Base-by-base conservation (phyloP, 2,329 filamentous ascomycete species). In the Rasamsonia emersonii region DNA sequence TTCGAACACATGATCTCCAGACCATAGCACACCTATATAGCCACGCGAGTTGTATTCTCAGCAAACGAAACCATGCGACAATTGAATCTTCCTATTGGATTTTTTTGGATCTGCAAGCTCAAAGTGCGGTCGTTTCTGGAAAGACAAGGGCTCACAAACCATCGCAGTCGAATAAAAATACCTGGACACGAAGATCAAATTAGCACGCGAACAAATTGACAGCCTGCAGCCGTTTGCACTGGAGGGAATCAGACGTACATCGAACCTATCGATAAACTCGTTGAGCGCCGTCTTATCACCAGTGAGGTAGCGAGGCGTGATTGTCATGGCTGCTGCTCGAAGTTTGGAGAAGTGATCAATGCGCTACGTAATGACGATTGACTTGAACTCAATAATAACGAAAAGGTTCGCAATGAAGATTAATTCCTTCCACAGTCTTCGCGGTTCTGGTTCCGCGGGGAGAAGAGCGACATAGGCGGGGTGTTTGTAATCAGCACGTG, bases 151-250 rank as follows among this genome's bases (percentile, higher is more conserved):
- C 25, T 31, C 18, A 53, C 68, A 50, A 67, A 93, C 89, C 91
- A 75, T 98, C 91, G 64, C 91, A 98, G 58, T 98, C 91, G 51
- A 98, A 85, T 9, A 98, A 69, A 54, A 98, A 96, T 20, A 84
- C 78, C 86, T 93, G 46, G 36, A 38, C 6, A 6, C 10, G 28
- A 30, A 1, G 6, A 16, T 9, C 28, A 17, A n/a, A 33, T 51
- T 51, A 51, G 41, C 33, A 23, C 40, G 32, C 33, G 28, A 11
- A 19, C 11, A 32, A 14, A 23, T 30, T 13, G 18, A 27, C 8
- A 9, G 21, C 7, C n/a, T n/a, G n/a, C n/a, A n/a, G n/a, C n/a
- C n/a, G n/a, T n/a, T n/a, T n/a, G n/a, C n/a, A 21, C 21, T 18
- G 9, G 13, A 16, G 5, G 2, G 17, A 20, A n/a, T 17, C 10